These are phyloP conservation scores for Chlorella sp. DNA, from an alignment of 139 green algal species.

Conservation along the genomic window DNA sequence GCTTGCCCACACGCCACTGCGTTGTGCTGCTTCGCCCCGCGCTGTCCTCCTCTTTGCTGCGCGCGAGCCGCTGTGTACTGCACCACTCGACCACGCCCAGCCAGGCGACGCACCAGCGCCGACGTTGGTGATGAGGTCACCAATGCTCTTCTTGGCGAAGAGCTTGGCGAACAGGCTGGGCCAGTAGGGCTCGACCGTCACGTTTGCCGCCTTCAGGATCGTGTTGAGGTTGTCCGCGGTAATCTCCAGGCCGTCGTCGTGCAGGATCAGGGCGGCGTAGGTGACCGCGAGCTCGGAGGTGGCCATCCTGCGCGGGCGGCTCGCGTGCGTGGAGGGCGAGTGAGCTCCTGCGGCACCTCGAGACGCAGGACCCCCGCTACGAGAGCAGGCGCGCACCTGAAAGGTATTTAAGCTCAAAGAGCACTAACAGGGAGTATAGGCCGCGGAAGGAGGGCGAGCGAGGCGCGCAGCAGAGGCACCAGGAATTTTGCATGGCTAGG, in stretches of 20 bases:
- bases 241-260: conserved; percentile 93
- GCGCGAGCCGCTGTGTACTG: too few relatives aligned
- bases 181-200: conserved; percentile 96
- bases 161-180: conserved; percentile 94
- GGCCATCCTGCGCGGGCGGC: conserved; percentile 8
- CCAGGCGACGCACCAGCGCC: conserved; percentile 41
- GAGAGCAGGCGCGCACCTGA: too few relatives aligned
- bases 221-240: conserved; percentile 90
- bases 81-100: too few relatives aligned
- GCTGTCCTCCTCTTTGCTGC: background rate
- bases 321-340: background rate
- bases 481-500: too few relatives aligned
- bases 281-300: conserved; percentile 26
- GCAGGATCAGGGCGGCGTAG: conserved; percentile 94
- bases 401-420: conserved; percentile 4
- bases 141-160: conserved; percentile 87
- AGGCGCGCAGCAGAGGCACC: too few relatives aligned
- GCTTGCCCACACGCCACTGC: too few relatives aligned
- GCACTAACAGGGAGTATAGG: background rate
- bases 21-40: background rate
- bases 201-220: conserved; percentile 74
- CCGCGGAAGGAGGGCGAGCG: too few relatives aligned
- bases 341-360: too few relatives aligned
- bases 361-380: too few relatives aligned
- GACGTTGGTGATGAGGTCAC: conserved; percentile 96